Percentiles rank a stretch among this genome's conserved stretches.
Conservation (phyloP, 1,284 basidiomycete genomes). For the Uromyces viciae-fabae region DNA sequence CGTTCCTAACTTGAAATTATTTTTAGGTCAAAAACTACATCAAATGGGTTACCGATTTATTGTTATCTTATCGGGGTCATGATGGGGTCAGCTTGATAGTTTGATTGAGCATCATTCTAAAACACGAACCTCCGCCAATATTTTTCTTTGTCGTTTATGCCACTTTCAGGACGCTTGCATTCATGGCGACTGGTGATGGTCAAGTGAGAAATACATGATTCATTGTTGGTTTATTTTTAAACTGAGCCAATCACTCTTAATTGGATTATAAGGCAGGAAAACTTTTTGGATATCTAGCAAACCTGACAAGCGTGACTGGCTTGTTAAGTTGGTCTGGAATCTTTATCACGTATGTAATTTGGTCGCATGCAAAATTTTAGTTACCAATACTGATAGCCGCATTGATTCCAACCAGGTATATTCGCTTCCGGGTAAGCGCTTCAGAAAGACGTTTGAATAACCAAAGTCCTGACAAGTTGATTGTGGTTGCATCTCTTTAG, state of each 20-base stretch:
- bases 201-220: constrained; percentile 68
- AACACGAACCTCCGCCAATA: neutral
- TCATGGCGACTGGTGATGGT: constrained; percentile 50
- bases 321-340: constrained; percentile 82
- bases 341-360: constrained; percentile 62
- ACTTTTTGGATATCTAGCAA: constrained; percentile 35
- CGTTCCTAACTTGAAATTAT: neutral
- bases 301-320: constrained; percentile 57
- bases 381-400: neutral
- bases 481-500: constrained; percentile 55
- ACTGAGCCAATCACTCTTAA: constrained; percentile 64
- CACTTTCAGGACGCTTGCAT: constrained; percentile 62
- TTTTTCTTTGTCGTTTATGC: neutral
- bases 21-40: constrained; percentile 25
- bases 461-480: neutral
- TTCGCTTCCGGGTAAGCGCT: constrained; percentile 36
- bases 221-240: constrained; percentile 65
- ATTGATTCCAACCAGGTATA: constrained; percentile 25
- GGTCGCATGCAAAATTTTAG: constrained; percentile 65
- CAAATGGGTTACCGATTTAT: constrained; percentile 35
- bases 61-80: constrained; percentile 36
- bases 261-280: constrained; percentile 21
- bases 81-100: constrained; percentile 33
- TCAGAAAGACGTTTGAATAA: neutral
- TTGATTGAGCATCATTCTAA: too few relatives aligned